Conservation (phyloP, 192 early-diverging fungal genomes). For the Coemansia nantahalensis region DNA sequence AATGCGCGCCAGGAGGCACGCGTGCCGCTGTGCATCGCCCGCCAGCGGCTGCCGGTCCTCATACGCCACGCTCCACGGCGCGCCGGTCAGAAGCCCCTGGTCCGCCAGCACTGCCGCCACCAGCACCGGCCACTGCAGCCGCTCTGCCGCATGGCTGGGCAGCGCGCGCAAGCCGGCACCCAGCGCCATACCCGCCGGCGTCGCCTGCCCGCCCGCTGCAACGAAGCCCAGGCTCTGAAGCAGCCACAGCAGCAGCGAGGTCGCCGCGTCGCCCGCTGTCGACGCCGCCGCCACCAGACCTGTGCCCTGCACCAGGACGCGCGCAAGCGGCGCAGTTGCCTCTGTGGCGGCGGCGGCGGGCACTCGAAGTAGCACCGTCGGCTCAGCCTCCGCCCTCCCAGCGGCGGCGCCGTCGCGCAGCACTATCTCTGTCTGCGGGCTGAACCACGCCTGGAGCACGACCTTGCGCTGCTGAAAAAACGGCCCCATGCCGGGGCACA, state of each 20-base stretch:
- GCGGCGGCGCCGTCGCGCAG: constrained; percentile 14
- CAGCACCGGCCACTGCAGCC: constrained; percentile 34
- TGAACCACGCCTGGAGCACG: constrained; percentile 61
- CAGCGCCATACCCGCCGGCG: constrained; percentile 23
- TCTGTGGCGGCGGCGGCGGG: not conserved
- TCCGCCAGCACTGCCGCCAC: constrained; percentile 29
- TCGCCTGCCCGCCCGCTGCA: constrained; percentile 20
- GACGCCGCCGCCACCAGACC: not conserved
- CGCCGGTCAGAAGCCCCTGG: constrained; percentile 38
- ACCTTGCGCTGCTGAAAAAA: constrained; percentile 70
- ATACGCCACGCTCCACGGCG: constrained; percentile 44
- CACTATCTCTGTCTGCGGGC: constrained; percentile 42
- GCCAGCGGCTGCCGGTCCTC: constrained; percentile 23
- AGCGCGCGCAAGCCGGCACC: constrained; percentile 29
- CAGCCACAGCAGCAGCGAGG: constrained; percentile 3
- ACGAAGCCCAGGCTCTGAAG: constrained; percentile 27
- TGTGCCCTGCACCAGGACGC: too few relatives aligned
- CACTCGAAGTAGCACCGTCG: not conserved
- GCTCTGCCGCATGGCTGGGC: not conserved
- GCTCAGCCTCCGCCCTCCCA: not conserved
- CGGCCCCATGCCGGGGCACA: constrained; percentile 59
- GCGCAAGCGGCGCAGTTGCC: not conserved
- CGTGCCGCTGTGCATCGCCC: constrained; percentile 16
- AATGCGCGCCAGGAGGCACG: constrained; percentile 27
- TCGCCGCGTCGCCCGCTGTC: not conserved